A percentile compares a stretch with the other conserved stretches of the same genome.
Conservation (phyloP, 139 green algal species). For the Tetraselmis striata region DNA sequence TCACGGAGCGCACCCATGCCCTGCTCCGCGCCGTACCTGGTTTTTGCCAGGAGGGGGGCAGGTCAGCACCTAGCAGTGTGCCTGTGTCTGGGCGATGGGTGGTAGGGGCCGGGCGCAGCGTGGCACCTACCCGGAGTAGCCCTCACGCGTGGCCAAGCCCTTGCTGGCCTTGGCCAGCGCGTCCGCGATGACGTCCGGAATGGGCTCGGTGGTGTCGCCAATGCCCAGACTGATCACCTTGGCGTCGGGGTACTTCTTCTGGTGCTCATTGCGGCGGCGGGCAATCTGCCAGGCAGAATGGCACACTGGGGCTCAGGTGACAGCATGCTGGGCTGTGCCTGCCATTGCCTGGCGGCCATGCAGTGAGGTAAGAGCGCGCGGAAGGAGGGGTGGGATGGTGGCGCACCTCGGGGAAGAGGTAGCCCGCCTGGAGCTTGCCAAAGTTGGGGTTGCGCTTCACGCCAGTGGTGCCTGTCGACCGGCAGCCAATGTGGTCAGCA, state of each 20-base stretch:
- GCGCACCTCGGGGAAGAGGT: constrained; percentile 97
- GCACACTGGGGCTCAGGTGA: too few relatives aligned
- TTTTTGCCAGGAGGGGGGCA: too few relatives aligned
- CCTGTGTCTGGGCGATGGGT: too few relatives aligned
- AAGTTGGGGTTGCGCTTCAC: constrained; percentile 91
- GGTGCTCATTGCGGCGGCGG: constrained; percentile 76
- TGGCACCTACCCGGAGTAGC: constrained; percentile 80
- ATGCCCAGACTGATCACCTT: constrained; percentile 97
- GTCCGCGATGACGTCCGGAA: constrained; percentile 77
- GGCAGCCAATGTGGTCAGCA: background rate
- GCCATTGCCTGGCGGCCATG: background rate
- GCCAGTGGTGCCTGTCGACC: constrained; percentile 12
- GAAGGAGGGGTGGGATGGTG: too few relatives aligned
- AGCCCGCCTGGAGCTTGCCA: constrained; percentile 93
- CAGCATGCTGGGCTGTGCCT: background rate
- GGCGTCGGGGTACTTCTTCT: constrained; percentile 87
- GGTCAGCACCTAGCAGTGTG: too few relatives aligned
- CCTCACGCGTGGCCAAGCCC: constrained; percentile 81
- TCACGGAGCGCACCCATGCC: constrained; percentile 73
- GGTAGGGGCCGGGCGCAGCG: background rate
- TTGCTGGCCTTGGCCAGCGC: constrained; percentile 73
- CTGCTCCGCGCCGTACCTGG: constrained; percentile 95
- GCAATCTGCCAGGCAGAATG: constrained; percentile 94
- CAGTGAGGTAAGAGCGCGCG: background rate
- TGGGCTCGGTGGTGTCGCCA: constrained; percentile 97